Percentiles rank a stretch among this genome's conserved stretches.
These are phyloP conservation scores for peach (Prunus persica) DNA, from an alignment of 306 rosid genomes.

Conservation along the genomic window DNA sequence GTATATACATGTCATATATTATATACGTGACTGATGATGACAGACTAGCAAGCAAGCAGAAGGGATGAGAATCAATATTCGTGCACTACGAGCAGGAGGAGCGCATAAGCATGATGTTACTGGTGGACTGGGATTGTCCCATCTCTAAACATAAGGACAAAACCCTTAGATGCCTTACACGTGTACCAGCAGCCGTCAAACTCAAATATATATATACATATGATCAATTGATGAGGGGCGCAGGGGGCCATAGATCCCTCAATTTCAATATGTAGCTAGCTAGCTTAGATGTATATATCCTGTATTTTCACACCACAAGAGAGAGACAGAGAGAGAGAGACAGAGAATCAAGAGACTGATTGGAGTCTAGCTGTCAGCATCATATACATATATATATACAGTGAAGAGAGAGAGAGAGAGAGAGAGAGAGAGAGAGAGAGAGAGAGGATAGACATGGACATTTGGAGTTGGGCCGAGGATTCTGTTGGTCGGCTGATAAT, in stretches of 20 bases:
- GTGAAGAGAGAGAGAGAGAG: neutral
- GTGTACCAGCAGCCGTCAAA: slow-evolving; percentile 33
- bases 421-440: neutral
- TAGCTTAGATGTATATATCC: neutral
- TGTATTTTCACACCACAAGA: neutral
- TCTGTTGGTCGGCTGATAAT: slow-evolving; percentile 21
- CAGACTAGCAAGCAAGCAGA: neutral
- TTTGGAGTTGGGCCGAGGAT: slow-evolving; percentile 7
- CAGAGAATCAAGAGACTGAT: neutral
- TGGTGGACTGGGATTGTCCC: slow-evolving; percentile 15
- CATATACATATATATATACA: neutral
- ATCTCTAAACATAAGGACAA: slow-evolving; percentile 8
- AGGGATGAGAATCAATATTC: neutral
- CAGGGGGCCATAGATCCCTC: too few species aligned
- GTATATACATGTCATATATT: too few species aligned
- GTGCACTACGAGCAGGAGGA: neutral
- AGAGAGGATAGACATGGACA: slow-evolving; percentile 15
- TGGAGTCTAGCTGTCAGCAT: slow-evolving; percentile 21
- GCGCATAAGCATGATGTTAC: neutral
- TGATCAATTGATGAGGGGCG: too few species aligned
- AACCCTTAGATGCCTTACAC: slow-evolving; percentile 25
- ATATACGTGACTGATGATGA: too few species aligned
- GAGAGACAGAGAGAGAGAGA: too few species aligned
- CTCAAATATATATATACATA: neutral
- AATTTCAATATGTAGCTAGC: too few species aligned